Evolutionary conservation across 2,329 filamentous ascomycete species (phyloP).

Genomic region (Colletotrichum cereale): DNA sequence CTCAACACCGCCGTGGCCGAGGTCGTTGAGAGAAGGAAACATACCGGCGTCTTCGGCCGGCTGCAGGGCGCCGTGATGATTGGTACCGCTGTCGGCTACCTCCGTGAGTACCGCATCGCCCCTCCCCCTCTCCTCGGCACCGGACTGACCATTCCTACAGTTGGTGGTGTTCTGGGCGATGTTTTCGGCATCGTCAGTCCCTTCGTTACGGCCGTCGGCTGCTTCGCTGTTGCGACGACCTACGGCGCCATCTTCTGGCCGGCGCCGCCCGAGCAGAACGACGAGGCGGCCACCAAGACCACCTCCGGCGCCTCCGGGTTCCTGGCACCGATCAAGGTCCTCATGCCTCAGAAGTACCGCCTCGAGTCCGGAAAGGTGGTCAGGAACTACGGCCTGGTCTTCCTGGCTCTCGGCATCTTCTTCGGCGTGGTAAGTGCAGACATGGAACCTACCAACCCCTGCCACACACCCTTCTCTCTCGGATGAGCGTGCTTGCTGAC

Average conservation of each 20-base stretch:
- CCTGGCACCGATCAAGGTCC: conserved; percentile 73
- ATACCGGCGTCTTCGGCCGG: conserved; percentile 75
- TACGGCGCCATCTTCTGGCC: conserved; percentile 51
- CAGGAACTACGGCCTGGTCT: conserved; percentile 72
- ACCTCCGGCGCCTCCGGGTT: conserved; percentile 60
- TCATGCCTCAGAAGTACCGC: conserved; percentile 68
- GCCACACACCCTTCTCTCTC: not conserved
- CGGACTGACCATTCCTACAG: conserved; percentile 45
- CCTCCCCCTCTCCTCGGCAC: not conserved
- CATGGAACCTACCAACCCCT: conserved; percentile 5
- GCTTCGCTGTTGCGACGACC: conserved; percentile 46
- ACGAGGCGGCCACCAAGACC: conserved; percentile 41
- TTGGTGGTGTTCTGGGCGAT: conserved; percentile 75
- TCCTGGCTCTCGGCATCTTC: conserved; percentile 75
- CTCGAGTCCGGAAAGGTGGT: conserved; percentile 62
- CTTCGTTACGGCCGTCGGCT: conserved; percentile 67
- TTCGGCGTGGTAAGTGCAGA: conserved; percentile 66
- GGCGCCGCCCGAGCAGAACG: conserved; percentile 44
- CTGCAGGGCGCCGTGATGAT: conserved; percentile 77
- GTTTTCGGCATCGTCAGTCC: conserved; percentile 72
- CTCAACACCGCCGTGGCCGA: conserved; percentile 78
- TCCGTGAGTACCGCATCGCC: conserved; percentile 55
- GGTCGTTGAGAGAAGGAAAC: conserved; percentile 67
- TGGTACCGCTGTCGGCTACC: conserved; percentile 72
- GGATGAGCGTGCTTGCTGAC: not conserved